These are phyloP conservation scores for Entrophospora sp. DNA, from an alignment of 192 early-diverging fungal genomes.

Conservation along the genomic window DNA sequence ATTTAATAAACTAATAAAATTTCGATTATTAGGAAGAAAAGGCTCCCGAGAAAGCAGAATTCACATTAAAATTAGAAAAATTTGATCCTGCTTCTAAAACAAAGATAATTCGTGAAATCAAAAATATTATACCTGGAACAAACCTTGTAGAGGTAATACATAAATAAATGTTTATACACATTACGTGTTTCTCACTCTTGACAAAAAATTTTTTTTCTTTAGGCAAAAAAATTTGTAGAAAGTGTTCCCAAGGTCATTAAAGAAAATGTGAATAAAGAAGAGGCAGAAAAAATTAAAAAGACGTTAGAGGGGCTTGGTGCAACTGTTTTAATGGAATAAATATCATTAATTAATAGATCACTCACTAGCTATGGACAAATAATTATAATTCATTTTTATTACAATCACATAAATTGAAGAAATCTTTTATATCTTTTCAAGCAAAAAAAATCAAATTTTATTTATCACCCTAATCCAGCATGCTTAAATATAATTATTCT, in stretches of 20 bases:
- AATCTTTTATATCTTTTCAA: no score
- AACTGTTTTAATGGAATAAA: constrained; percentile 86
- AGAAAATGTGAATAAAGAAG: constrained; percentile 80
- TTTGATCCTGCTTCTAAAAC: constrained; percentile 89
- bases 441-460: no score
- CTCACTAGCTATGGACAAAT: no score
- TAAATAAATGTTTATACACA: no score
- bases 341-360: no score
- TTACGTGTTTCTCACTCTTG: no score
- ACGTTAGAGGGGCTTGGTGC: constrained; percentile 86
- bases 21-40: constrained; percentile 56
- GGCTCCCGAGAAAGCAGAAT: constrained; percentile 83
- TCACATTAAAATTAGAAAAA: constrained; percentile 93
- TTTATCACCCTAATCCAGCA: no score
- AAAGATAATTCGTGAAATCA: constrained; percentile 97
- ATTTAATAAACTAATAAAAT: neutral
- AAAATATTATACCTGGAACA: constrained; percentile 82
- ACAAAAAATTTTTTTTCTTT: constrained; percentile 10
- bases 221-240: constrained; percentile 99
- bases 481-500: no score
- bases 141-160: constrained; percentile 79
- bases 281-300: constrained; percentile 97
- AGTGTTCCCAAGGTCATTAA: constrained; percentile 92
- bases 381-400: no score
- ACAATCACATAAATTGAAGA: no score